phyloP scores from a whole-genome alignment of 805 yeast genomes.

The Yamadazyma kitorensis region DNA sequence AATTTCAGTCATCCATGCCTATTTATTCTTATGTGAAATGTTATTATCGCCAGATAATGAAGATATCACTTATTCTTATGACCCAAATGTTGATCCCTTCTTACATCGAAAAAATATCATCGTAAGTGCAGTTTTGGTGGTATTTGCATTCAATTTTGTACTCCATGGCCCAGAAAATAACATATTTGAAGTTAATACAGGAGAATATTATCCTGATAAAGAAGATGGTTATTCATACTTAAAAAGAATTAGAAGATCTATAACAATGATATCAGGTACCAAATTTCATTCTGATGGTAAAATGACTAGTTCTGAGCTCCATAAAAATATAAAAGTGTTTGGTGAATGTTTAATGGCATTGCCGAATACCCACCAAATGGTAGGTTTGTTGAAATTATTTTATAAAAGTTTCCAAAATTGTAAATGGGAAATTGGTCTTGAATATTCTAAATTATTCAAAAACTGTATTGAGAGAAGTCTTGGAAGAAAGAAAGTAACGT shows the following conservation, averaged over 20 bases:
- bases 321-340: constrained; percentile 39
- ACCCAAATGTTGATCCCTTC: constrained; percentile 50
- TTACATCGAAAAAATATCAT: constrained; percentile 38
- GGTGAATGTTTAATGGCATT: constrained; percentile 40
- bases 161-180: constrained; percentile 46
- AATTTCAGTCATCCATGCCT: constrained; percentile 58
- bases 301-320: constrained; percentile 27
- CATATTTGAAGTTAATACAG: constrained; percentile 19
- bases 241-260: constrained; percentile 33
- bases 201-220: constrained; percentile 15
- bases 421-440: constrained; percentile 58
- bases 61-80: constrained; percentile 44
- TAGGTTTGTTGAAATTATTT: constrained; percentile 53
- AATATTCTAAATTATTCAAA: constrained; percentile 49
- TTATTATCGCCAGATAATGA: constrained; percentile 52
- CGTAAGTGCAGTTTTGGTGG: constrained; percentile 38
- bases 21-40: constrained; percentile 60
- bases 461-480: constrained; percentile 55
- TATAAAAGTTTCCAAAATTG: constrained; percentile 32
- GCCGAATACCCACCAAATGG: constrained; percentile 45
- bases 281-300: constrained; percentile 29
- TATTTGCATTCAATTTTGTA: constrained; percentile 53
- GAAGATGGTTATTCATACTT: constrained; percentile 49
- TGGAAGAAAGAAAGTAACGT: constrained; percentile 45
- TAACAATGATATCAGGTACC: neutral